These are phyloP conservation scores for Plasmodium vinckei DNA, from an alignment of 169 alveolate genomes.

Conservation along the genomic window DNA sequence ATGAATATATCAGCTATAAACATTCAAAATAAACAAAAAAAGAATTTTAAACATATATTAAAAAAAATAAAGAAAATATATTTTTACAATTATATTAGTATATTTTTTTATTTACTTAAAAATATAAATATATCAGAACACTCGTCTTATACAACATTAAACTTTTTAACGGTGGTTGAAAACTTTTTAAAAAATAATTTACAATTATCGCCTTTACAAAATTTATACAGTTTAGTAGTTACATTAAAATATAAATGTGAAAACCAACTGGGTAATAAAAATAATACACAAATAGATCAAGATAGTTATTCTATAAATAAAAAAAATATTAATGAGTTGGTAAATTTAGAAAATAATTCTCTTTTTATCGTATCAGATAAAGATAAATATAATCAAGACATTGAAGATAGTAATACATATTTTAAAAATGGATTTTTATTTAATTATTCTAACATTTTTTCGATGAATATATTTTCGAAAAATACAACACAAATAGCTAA, in stretches of 20 bases:
- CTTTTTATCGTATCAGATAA: neutral
- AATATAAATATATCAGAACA: constrained; percentile 67
- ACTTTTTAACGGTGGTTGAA: constrained; percentile 21
- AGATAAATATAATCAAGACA: neutral
- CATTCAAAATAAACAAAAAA: constrained; percentile 55
- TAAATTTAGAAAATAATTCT: constrained; percentile 11
- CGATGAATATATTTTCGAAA: constrained; percentile 8
- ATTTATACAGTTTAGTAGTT: constrained; percentile 48
- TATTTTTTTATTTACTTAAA: constrained; percentile 49
- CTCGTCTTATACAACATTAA: constrained; percentile 28
- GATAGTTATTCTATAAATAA: constrained; percentile 36
- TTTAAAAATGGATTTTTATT: constrained; percentile 41
- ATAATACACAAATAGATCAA: constrained; percentile 10
- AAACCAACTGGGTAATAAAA: constrained; percentile 22
- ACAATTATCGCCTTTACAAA: constrained; percentile 30
- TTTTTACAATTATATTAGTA: constrained; percentile 56
- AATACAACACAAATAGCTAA: neutral
- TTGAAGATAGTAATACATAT: constrained; percentile 4
- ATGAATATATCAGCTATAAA: constrained; percentile 70
- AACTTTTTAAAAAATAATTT: constrained; percentile 35
- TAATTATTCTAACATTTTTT: constrained; percentile 12
- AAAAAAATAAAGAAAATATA: constrained; percentile 62
- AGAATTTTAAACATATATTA: constrained; percentile 34
- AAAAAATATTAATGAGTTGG: constrained; percentile 12
- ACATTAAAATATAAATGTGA: constrained; percentile 58